Evolutionary conservation across 1,284 basidiomycete genomes (phyloP).

Genomic region (Boletus smithii): DNA sequence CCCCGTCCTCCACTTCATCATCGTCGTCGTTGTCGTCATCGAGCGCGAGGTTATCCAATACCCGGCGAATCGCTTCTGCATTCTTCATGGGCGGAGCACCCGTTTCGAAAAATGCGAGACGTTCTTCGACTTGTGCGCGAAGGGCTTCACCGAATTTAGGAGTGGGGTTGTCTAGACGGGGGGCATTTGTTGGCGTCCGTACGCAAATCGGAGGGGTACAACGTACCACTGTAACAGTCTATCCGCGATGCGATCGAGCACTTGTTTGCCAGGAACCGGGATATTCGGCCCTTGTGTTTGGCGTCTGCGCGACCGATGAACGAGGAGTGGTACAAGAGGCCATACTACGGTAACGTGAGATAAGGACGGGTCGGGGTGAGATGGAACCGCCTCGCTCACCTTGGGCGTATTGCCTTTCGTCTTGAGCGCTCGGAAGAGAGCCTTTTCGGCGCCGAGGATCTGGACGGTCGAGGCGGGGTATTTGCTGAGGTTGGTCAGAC

Average conservation of each 20-base stretch:
- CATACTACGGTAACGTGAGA: conserved; percentile 56
- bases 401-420: conserved; percentile 99
- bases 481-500: conserved; percentile 95
- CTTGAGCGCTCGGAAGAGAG: conserved; percentile 95
- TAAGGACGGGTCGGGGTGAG: background rate
- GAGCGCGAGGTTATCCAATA: conserved; percentile 74
- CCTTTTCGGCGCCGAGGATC: conserved; percentile 98
- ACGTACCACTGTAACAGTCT: conserved; percentile 89
- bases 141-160: conserved; percentile 95
- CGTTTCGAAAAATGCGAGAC: conserved; percentile 92
- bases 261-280: conserved; percentile 98
- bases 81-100: conserved; percentile 84
- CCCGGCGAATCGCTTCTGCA: conserved; percentile 85
- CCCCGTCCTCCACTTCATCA: conserved; percentile 65
- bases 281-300: conserved; percentile 98
- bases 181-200: background rate
- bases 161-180: conserved; percentile 70
- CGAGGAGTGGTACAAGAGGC: conserved; percentile 89
- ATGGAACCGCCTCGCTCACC: conserved; percentile 40
- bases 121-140: conserved; percentile 92
- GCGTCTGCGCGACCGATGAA: conserved; percentile 95
- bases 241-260: conserved; percentile 97
- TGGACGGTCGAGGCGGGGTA: conserved; percentile 98
- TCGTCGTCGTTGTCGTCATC: conserved; percentile 73
- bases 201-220: too few species aligned